Evolutionary conservation across 768 basidiomycete genomes (phyloP).

Genomic region (Brasilioporus rufonigricans): DNA sequence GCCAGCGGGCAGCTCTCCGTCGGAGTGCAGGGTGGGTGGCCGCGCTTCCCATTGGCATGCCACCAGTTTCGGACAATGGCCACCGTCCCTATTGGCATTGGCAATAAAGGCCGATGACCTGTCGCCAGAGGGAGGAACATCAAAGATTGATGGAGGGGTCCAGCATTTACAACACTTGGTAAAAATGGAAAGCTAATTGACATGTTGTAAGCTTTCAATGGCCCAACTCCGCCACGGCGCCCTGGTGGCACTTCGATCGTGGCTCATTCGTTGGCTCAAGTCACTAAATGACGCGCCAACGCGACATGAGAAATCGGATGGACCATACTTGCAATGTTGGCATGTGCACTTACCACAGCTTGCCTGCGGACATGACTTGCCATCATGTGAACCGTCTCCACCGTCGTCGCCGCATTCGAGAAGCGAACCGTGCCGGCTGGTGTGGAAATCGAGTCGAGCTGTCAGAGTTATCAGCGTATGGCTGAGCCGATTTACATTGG

Average conservation of each 20-base stretch:
- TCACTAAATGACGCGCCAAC: not conserved
- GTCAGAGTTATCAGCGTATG: not conserved
- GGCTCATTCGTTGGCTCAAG: not conserved
- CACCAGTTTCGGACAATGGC: not conserved
- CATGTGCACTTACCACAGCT: slow-evolving; percentile 8
- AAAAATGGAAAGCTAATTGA: not conserved
- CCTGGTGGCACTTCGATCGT: not conserved
- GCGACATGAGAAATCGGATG: not conserved
- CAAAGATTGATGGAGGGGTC: not conserved
- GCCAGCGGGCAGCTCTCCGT: not conserved
- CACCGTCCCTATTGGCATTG: not conserved
- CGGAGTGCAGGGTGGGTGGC: not conserved
- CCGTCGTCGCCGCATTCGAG: not conserved
- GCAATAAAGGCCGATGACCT: not conserved
- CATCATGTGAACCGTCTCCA: not conserved
- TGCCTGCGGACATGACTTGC: not conserved
- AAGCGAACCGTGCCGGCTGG: slow-evolving; percentile 6
- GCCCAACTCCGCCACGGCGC: slow-evolving; percentile 1
- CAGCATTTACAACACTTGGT: not conserved
- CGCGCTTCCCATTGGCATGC: not conserved
- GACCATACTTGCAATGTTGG: slow-evolving; percentile 12
- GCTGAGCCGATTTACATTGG: not conserved
- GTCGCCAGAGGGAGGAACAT: not conserved
- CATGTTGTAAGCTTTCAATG: not conserved
- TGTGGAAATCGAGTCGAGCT: slow-evolving; percentile 3